Conservation (phyloP, 2,329 filamentous ascomycete species). For the Ophiosphaerella korrae region DNA sequence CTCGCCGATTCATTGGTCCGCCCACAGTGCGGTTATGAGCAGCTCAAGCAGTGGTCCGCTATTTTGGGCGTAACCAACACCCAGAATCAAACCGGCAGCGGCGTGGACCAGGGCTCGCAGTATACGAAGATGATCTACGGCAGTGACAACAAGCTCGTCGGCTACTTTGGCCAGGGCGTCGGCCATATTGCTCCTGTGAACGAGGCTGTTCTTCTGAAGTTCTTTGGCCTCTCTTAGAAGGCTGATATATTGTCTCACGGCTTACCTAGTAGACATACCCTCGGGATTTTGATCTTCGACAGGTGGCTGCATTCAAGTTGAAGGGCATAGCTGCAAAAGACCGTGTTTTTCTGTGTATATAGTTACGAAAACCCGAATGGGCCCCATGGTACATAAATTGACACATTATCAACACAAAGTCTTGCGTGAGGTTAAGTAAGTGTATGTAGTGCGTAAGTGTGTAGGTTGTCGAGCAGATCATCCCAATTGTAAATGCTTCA, state of each 20-base stretch:
- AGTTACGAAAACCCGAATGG: not conserved
- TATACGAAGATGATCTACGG: constrained; percentile 27
- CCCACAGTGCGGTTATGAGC: constrained; percentile 23
- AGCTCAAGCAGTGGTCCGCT: constrained; percentile 25
- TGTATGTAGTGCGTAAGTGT: no score
- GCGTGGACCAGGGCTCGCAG: constrained; percentile 9
- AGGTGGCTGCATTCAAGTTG: not conserved
- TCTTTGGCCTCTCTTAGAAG: constrained; percentile 13
- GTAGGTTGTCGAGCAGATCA: no score
- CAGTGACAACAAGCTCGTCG: constrained; percentile 18
- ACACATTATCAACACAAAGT: not conserved
- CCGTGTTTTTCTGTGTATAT: not conserved
- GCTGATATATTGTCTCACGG: not conserved
- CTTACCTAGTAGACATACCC: not conserved
- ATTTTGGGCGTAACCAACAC: constrained; percentile 15
- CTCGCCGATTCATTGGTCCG: constrained; percentile 35
- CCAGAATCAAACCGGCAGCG: constrained; percentile 13
- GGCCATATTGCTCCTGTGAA: constrained; percentile 21
- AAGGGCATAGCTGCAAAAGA: not conserved
- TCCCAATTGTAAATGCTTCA: no score
- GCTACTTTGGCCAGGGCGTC: constrained; percentile 23
- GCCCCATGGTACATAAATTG: not conserved
- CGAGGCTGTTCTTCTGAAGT: constrained; percentile 16
- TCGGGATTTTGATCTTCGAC: not conserved
- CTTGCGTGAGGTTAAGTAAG: no score